phyloP scores from a whole-genome alignment of 805 yeast genomes.

The Zygotorulaspora danielsina region DNA sequence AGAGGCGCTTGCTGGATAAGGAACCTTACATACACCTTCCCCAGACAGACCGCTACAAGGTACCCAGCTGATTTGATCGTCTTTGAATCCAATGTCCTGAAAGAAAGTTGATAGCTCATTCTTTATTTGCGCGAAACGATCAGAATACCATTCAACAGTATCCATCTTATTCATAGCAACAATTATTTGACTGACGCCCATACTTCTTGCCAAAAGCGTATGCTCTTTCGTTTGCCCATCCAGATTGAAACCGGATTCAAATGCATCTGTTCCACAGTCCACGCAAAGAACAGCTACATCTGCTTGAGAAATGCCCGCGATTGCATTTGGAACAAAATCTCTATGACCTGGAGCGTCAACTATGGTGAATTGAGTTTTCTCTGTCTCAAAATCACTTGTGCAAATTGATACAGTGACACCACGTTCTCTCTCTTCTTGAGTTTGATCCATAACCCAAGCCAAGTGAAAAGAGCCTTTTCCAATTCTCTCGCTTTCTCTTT shows the following conservation, averaged over 20 bases:
- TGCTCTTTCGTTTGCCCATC: slow-evolving; percentile 99
- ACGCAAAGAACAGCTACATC: slow-evolving; percentile 95
- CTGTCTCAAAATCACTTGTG: slow-evolving; percentile 93
- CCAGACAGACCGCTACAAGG: slow-evolving; percentile 96
- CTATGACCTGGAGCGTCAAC: slow-evolving; percentile 99
- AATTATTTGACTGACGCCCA: slow-evolving; percentile 85
- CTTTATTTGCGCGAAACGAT: slow-evolving; percentile 87
- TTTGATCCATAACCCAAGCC: slow-evolving; percentile 99
- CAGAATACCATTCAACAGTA: slow-evolving; percentile 89
- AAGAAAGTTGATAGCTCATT: slow-evolving; percentile 71
- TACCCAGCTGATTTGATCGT: slow-evolving; percentile 77
- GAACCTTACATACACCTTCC: slow-evolving; percentile 85
- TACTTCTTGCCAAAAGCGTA: slow-evolving; percentile 91
- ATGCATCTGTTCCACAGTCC: slow-evolving; percentile 96
- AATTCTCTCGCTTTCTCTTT: slow-evolving; percentile 95
- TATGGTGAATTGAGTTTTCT: slow-evolving; percentile 89
- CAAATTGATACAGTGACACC: slow-evolving; percentile 99
- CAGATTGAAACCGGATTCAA: slow-evolving; percentile 96
- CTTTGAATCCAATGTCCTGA: slow-evolving; percentile 75
- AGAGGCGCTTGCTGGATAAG: slow-evolving; percentile 31
- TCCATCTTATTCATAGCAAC: slow-evolving; percentile 88
- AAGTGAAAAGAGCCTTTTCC: slow-evolving; percentile 99
- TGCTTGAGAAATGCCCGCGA: slow-evolving; percentile 99
- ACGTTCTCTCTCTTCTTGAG: slow-evolving; percentile 95
- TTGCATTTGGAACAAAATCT: slow-evolving; percentile 96